Evolutionary conservation across 2,329 filamentous ascomycete species (phyloP).

Genomic region (Talaromyces sp.): DNA sequence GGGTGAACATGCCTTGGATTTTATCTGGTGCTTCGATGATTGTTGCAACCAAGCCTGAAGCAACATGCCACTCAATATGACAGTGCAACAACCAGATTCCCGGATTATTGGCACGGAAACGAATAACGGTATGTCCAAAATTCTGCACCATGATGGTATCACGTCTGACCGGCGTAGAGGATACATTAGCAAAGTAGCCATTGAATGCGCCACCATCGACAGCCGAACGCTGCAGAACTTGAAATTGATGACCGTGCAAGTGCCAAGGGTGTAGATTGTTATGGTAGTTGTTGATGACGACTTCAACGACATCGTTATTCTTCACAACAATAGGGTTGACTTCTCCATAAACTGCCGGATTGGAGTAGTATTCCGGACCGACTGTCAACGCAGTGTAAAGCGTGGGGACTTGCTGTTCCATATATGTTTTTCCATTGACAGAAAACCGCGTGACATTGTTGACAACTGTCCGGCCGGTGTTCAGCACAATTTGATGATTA

Average conservation of each 20-base stretch:
- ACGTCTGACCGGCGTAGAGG: conserved; percentile 23
- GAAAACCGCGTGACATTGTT: conserved; percentile 59
- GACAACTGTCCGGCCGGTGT: conserved; percentile 61
- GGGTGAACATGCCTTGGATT: conserved; percentile 14
- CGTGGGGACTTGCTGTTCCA: conserved; percentile 68
- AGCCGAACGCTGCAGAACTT: conserved; percentile 31
- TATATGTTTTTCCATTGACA: conserved; percentile 75
- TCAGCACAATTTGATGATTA: conserved; percentile 25
- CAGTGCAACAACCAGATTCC: conserved; percentile 29
- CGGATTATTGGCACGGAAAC: conserved; percentile 32
- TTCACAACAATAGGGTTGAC: conserved; percentile 64
- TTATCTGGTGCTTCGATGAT: conserved; percentile 28
- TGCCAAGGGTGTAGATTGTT: conserved; percentile 43
- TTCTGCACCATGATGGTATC: conserved; percentile 32
- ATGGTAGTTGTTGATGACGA: conserved; percentile 33
- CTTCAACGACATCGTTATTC: conserved; percentile 46
- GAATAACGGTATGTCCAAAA: conserved; percentile 26
- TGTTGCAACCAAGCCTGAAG: conserved; percentile 25
- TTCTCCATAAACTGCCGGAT: conserved; percentile 59
- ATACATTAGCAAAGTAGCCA: conserved; percentile 21
- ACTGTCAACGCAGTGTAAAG: conserved; percentile 69
- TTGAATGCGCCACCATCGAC: conserved; percentile 23
- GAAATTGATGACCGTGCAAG: conserved; percentile 51
- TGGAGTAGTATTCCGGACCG: conserved; percentile 46
- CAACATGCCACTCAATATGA: conserved; percentile 33